Conservation (phyloP, 345 rosid genomes). For the Gossypium thurberi region DNA sequence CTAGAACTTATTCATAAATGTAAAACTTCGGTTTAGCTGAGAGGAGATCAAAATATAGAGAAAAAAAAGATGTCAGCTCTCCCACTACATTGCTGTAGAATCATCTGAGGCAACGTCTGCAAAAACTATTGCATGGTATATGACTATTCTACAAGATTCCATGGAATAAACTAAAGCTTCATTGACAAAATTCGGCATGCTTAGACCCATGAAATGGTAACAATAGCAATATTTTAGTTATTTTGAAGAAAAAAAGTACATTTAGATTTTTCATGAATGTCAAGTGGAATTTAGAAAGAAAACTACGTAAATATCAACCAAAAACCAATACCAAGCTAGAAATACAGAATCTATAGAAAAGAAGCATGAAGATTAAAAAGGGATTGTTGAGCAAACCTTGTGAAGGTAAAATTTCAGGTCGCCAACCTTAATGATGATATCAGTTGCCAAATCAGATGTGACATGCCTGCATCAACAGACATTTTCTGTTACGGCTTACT, state of each 20-base stretch:
- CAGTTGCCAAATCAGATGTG: constrained; percentile 64
- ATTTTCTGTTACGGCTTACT: neutral
- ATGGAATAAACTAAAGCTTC: neutral
- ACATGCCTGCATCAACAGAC: constrained; percentile 48
- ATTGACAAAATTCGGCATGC: neutral
- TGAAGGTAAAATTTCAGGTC: constrained; percentile 81
- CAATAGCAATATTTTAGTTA: neutral
- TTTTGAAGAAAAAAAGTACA: neutral
- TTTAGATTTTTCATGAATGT: neutral
- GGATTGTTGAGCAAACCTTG: constrained; percentile 41
- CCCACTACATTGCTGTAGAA: neutral
- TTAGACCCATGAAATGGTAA: neutral
- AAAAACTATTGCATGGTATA: neutral
- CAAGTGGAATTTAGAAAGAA: neutral
- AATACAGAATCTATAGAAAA: neutral
- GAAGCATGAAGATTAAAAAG: neutral
- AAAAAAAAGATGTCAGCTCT: neutral
- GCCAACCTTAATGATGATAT: constrained; percentile 59
- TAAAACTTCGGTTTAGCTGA: neutral
- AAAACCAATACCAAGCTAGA: neutral
- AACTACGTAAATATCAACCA: neutral
- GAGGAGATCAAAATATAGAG: neutral
- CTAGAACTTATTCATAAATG: neutral
- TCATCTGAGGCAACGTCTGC: neutral
- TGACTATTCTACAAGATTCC: neutral